These are phyloP conservation scores for Mytilinidion resinicola DNA, from an alignment of 495 filamentous ascomycete genomes.

Conservation along the genomic window DNA sequence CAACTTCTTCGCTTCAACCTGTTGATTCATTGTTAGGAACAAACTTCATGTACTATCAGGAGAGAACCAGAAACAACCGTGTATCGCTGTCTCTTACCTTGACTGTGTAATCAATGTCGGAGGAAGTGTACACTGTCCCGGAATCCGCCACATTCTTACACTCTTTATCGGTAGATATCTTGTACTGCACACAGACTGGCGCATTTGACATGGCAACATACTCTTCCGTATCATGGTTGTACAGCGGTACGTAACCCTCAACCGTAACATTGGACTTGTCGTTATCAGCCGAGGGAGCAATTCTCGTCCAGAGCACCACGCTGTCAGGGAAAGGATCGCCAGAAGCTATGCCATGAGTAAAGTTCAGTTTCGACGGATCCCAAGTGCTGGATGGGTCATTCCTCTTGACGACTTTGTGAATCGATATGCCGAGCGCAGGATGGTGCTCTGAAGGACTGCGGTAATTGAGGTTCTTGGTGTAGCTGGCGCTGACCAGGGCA, in stretches of 20 bases:
- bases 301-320: slow-evolving; percentile 63
- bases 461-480: slow-evolving; percentile 50
- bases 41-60: background rate
- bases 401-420: slow-evolving; percentile 44
- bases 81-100: slow-evolving; percentile 40
- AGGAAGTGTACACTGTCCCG: slow-evolving; percentile 54
- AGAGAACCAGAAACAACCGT: background rate
- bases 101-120: slow-evolving; percentile 63
- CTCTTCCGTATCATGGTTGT: slow-evolving; percentile 49
- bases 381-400: slow-evolving; percentile 38
- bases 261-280: slow-evolving; percentile 52
- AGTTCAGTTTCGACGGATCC: slow-evolving; percentile 46
- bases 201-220: slow-evolving; percentile 48
- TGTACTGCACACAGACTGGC: slow-evolving; percentile 56
- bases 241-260: slow-evolving; percentile 47
- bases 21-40: slow-evolving; percentile 13
- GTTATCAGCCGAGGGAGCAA: slow-evolving; percentile 49
- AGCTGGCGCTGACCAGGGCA: slow-evolving; percentile 28
- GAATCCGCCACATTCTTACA: slow-evolving; percentile 39
- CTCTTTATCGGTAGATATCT: slow-evolving; percentile 38
- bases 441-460: slow-evolving; percentile 54
- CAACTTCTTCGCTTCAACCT: slow-evolving; percentile 55
- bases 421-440: slow-evolving; percentile 49
- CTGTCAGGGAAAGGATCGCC: slow-evolving; percentile 60
- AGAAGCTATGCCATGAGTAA: slow-evolving; percentile 65